Evolutionary conservation across 139 green algal genomes (phyloP), one percentile per base, ranked within the genome.

Genomic region (Closterium sp.): DNA sequence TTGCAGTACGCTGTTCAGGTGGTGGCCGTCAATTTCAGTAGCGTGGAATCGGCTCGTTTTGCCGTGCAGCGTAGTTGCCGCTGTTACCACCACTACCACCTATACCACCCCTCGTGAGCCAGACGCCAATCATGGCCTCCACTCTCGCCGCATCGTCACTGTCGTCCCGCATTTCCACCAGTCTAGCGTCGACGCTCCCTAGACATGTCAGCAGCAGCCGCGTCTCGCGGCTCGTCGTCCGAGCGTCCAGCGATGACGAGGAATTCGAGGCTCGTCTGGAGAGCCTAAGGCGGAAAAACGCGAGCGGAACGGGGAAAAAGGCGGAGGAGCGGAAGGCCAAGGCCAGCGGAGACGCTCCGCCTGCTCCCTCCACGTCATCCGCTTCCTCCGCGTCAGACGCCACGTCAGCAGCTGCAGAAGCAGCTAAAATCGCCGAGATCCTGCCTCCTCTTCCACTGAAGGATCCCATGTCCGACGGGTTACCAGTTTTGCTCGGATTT

Each of bases 241-340:
- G 62, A 90, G 88, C 70, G 88, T 88, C 32, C 31, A 87, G 45
- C 38, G 45, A 90, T 27, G 89, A 92, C 24, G 89, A 92, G 21
- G 89, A 92, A 42, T 92, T 92, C 73, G 89, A 92, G 17, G 34
- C 89, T 10, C 28, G 45, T 42, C 9, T 92, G 32, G 31, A 27
- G 24, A 38, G 89, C 31, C 24, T 87, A 73, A n/a, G 73, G 50
- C 29, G 62, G 89, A 29, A 45, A 19, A 34, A 28, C 29, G 30
- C 29, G 21, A 92, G 89, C 70, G 89, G 89, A 9, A 92, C 89
- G 13, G 89, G 89, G 34, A 92, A 85, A n/a, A 92, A 92, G 89
- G 89, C 89, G n/a, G 89, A 92, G n/a, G 70, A 89, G 32, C 38
- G 89, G 27, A 92, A 92, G 29, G 70, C 70, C 22, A 73, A 73